Percentiles rank a stretch among this genome's conserved stretches.
Evolutionary conservation across 768 basidiomycete genomes (phyloP).

Genomic region (Xerocomellus intermedius): DNA sequence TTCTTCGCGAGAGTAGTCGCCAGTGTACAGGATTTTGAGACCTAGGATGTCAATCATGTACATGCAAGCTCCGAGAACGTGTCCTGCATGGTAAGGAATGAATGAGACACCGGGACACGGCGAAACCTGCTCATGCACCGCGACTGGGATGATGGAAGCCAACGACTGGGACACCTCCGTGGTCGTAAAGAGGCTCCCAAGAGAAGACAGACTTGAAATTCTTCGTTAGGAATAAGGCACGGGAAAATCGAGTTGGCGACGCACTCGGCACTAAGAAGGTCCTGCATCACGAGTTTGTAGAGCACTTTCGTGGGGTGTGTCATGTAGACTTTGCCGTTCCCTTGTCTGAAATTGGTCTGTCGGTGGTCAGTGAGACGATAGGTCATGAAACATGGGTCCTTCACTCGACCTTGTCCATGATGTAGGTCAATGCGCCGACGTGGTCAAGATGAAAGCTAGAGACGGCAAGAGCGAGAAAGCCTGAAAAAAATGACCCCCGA

Average conservation of each 20-base stretch:
- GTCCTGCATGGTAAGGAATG: constrained; percentile 95
- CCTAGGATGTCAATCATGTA: constrained; percentile 95
- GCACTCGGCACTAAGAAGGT: constrained; percentile 89
- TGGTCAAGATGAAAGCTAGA: constrained; percentile 94
- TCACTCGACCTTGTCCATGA: constrained; percentile 83
- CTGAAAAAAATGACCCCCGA: constrained; percentile 11
- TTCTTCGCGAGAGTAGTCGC: constrained; percentile 96
- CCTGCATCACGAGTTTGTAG: constrained; percentile 98
- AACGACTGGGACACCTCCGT: constrained; percentile 78
- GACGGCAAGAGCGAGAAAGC: neutral
- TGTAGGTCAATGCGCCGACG: constrained; percentile 92
- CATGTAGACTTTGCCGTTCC: constrained; percentile 98
- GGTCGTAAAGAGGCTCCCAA: constrained; percentile 73
- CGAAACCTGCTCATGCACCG: constrained; percentile 85
- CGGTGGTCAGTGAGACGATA: neutral
- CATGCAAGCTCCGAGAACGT: constrained; percentile 97
- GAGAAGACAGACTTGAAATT: constrained; percentile 50
- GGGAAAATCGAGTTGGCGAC: constrained; percentile 18
- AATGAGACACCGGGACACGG: constrained; percentile 90
- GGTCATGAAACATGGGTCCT: neutral
- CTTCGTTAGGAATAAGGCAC: neutral
- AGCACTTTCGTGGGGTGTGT: constrained; percentile 97
- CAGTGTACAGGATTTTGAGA: constrained; percentile 91
- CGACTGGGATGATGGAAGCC: constrained; percentile 80
- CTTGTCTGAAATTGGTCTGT: constrained; percentile 97